These are phyloP conservation scores for Metschnikowia picachoensis DNA, from an alignment of 805 yeast species.

Conservation along the genomic window DNA sequence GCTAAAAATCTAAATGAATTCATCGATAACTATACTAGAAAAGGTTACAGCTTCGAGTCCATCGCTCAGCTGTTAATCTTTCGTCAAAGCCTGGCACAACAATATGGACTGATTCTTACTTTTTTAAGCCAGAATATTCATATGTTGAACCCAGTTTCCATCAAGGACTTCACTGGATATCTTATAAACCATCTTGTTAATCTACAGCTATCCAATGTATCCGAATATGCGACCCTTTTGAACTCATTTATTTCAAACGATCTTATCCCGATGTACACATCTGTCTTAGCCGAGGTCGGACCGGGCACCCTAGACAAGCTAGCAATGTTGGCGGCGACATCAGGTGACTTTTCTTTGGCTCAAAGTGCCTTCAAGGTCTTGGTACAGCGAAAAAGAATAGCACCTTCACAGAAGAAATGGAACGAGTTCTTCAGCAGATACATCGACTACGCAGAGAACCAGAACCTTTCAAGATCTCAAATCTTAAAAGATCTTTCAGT, in stretches of 20 bases:
- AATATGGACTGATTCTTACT: conserved; percentile 13
- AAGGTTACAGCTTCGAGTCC: conserved; percentile 7
- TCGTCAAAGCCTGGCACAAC: conserved; percentile 10
- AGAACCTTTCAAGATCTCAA: conserved; percentile 8
- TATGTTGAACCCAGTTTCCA: conserved; percentile 10
- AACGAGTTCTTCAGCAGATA: conserved; percentile 19
- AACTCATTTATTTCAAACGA: no score
- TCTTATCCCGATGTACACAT: conserved; percentile 14
- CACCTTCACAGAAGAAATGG: conserved; percentile 25
- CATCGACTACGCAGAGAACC: conserved; percentile 7
- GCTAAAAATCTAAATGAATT: conserved; percentile 5
- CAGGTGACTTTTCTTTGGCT: conserved; percentile 15
- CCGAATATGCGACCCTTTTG: no score
- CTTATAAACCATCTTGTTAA: conserved; percentile 13
- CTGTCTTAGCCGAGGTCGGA: conserved; percentile 14
- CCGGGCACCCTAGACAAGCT: conserved; percentile 21
- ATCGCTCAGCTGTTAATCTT: conserved; percentile 15
- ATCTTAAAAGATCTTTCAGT: conserved; percentile 21
- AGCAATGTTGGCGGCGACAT: conserved; percentile 19
- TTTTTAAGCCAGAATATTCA: conserved; percentile 12
- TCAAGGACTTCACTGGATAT: conserved; percentile 12
- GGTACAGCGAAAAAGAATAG: conserved; percentile 9
- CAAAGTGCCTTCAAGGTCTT: conserved; percentile 13
- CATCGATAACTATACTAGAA: neutral
- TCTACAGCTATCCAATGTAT: no score